Conservation (phyloP, 148 eudicot species). For the Silene conica region DNA sequence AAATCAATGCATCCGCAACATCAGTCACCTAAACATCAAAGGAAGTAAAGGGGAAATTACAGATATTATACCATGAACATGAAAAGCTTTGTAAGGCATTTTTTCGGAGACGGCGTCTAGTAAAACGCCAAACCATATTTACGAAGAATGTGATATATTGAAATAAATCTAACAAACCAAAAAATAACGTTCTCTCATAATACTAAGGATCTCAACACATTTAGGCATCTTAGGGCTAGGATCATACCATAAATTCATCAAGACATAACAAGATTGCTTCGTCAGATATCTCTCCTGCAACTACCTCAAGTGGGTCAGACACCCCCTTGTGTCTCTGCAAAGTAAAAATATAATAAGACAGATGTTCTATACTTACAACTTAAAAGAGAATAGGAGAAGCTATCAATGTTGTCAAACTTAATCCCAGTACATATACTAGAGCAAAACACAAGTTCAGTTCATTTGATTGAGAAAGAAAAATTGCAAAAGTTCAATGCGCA, state of each 20-base stretch:
- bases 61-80: background rate
- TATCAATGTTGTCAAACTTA: background rate
- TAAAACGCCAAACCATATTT: background rate
- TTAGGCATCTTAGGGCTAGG: background rate
- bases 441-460: background rate
- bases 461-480: background rate
- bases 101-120: background rate
- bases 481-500: background rate
- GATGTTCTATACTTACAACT: background rate
- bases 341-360: slow-evolving; percentile 13
- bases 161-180: background rate
- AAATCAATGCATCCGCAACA: slow-evolving; percentile 89
- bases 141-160: no score
- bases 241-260: slow-evolving; percentile 57
- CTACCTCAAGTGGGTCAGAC: slow-evolving; percentile 87
- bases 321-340: slow-evolving; percentile 81
- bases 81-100: background rate
- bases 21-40: slow-evolving; percentile 60
- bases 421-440: background rate
- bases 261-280: slow-evolving; percentile 85
- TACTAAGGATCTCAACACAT: background rate
- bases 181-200: background rate
- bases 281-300: slow-evolving; percentile 83
- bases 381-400: background rate
- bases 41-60: background rate